Conservation (phyloP, 169 alveolate genomes). For the Perkinsus olseni region DNA sequence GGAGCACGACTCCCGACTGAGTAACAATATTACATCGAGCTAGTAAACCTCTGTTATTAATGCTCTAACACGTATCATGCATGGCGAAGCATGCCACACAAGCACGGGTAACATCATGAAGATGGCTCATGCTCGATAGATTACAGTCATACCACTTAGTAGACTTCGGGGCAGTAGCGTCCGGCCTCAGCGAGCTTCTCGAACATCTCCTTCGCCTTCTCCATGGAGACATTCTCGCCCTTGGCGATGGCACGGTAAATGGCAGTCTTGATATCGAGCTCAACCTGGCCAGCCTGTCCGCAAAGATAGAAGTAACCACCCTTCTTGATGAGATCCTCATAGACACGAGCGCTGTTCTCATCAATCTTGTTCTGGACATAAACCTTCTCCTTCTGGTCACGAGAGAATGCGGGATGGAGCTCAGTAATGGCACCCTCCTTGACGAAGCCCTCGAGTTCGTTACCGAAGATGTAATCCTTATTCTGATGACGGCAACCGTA, state of each 20-base stretch:
- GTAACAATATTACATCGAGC: no score
- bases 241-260: not conserved
- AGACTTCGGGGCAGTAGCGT: not conserved
- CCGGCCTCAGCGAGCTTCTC: not conserved
- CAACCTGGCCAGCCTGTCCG: conserved; percentile 33
- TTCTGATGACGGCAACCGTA: conserved; percentile 47
- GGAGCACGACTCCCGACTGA: no score
- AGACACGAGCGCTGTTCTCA: conserved; percentile 19
- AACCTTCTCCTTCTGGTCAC: conserved; percentile 52
- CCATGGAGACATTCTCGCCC: not conserved
- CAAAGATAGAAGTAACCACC: conserved; percentile 39
- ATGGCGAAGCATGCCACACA: not conserved
- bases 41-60: no score
- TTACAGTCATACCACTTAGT: not conserved
- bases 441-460: conserved; percentile 43
- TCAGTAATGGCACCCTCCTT: conserved; percentile 37
- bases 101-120: not conserved
- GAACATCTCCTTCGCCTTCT: not conserved
- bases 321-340: conserved; percentile 19
- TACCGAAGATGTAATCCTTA: conserved; percentile 43
- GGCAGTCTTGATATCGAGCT: not conserved
- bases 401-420: conserved; percentile 46
- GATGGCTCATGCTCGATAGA: not conserved
- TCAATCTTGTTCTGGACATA: conserved; percentile 46
- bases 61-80: no score